Conservation (phyloP, 2,329 filamentous ascomycete species). For the Epichloe uncinata region DNA sequence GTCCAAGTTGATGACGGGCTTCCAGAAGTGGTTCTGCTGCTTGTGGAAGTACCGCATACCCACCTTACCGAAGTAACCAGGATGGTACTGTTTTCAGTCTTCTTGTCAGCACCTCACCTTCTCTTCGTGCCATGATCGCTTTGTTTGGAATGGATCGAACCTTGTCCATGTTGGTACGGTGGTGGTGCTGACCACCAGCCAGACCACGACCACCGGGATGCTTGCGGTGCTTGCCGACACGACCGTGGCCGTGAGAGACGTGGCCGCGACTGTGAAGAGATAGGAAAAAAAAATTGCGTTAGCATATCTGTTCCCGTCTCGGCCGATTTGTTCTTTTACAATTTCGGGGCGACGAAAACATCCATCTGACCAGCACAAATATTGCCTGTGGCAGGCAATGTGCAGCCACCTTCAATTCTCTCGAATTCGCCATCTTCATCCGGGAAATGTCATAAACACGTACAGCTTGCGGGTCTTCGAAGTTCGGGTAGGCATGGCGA, state of each 20-base stretch:
- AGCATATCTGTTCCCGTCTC: background rate
- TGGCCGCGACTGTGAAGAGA: constrained; percentile 64
- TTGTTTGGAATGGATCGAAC: constrained; percentile 39
- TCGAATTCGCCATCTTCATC: background rate
- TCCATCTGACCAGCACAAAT: constrained; percentile 8
- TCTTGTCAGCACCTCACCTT: constrained; percentile 14
- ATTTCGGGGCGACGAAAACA: background rate
- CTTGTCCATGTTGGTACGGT: constrained; percentile 52
- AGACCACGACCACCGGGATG: constrained; percentile 69
- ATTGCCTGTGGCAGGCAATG: constrained; percentile 10
- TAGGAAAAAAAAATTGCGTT: background rate
- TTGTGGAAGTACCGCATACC: constrained; percentile 97
- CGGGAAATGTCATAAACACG: constrained; percentile 23
- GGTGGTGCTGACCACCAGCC: constrained; percentile 97
- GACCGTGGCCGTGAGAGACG: constrained; percentile 96
- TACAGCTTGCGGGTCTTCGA: constrained; percentile 70
- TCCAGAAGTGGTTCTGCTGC: constrained; percentile 92
- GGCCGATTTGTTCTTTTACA: background rate
- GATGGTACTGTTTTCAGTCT: constrained; percentile 57
- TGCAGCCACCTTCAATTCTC: constrained; percentile 2
- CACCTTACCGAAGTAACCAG: constrained; percentile 98
- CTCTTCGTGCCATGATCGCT: constrained; percentile 1
- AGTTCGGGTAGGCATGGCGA: constrained; percentile 60
- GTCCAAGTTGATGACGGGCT: constrained; percentile 96
- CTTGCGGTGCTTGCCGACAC: constrained; percentile 98